These are phyloP conservation scores for Aureobasidium melanogenum DNA, from an alignment of 2,329 filamentous ascomycete genomes.

Conservation along the genomic window DNA sequence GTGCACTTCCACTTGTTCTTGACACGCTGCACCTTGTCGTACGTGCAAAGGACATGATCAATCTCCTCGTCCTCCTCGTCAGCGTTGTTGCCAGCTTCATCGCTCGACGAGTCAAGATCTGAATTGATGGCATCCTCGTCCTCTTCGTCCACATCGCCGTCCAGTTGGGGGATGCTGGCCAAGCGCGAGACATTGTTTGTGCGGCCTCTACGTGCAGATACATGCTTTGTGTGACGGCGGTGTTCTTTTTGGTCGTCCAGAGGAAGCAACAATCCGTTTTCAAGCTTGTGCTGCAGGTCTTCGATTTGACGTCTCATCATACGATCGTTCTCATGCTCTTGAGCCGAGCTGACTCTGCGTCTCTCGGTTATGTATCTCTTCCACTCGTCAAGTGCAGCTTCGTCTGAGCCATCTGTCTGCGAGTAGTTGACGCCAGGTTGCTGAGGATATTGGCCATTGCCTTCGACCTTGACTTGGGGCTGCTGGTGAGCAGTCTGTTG, in stretches of 20 bases:
- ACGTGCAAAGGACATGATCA: constrained; percentile 90
- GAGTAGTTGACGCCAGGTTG: constrained; percentile 41
- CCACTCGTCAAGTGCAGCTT: constrained; percentile 46
- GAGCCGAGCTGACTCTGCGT: constrained; percentile 42
- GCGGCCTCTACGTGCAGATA: constrained; percentile 16
- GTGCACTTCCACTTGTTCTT: constrained; percentile 99
- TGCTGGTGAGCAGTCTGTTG: constrained; percentile 29
- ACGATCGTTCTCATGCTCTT: constrained; percentile 53
- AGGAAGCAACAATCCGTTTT: constrained; percentile 69
- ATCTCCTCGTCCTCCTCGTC: constrained; percentile 86
- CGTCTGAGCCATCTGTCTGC: constrained; percentile 71
- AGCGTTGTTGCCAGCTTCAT: constrained; percentile 49
- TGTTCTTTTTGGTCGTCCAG: constrained; percentile 44
- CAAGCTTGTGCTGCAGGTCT: constrained; percentile 57
- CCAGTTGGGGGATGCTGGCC: constrained; percentile 13
- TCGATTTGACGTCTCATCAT: constrained; percentile 61
- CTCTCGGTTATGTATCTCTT: constrained; percentile 51
- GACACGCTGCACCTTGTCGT: constrained; percentile 96
- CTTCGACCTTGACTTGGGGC: constrained; percentile 28
- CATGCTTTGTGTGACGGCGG: constrained; percentile 24
- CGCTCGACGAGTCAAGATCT: constrained; percentile 94
- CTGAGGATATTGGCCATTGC: constrained; percentile 13
- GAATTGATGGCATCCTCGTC: constrained; percentile 98
- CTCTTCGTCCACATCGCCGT: constrained; percentile 32
- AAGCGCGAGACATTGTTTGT: background rate